Conservation (phyloP, 257 asterid species). For the Misopates orontium region DNA sequence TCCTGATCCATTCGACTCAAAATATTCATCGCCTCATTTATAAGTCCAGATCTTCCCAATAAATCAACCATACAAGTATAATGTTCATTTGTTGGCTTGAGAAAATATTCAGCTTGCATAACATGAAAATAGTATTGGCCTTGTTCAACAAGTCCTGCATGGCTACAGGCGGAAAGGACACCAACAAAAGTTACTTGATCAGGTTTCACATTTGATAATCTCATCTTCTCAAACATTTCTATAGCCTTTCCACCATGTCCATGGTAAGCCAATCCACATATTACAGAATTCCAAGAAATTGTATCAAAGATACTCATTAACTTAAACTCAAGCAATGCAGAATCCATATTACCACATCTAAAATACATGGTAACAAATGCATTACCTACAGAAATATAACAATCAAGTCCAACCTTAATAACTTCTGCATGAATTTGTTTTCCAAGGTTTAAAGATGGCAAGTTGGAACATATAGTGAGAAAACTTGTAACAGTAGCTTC, state of each 20-base stretch:
- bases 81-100: slow-evolving; percentile 50
- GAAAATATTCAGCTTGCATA: slow-evolving; percentile 46
- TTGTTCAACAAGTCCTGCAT: slow-evolving; percentile 52
- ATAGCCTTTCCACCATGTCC: slow-evolving; percentile 53
- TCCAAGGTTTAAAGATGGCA: slow-evolving; percentile 65
- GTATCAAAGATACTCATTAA: slow-evolving; percentile 42
- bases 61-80: slow-evolving; percentile 66
- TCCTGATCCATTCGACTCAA: slow-evolving; percentile 38
- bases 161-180: slow-evolving; percentile 67
- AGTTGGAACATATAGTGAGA: slow-evolving; percentile 51
- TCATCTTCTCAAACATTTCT: slow-evolving; percentile 55
- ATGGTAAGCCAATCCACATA: slow-evolving; percentile 67
- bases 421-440: slow-evolving; percentile 56
- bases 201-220: slow-evolving; percentile 43
- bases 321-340: slow-evolving; percentile 46
- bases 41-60: slow-evolving; percentile 58
- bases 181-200: slow-evolving; percentile 59
- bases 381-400: slow-evolving; percentile 46
- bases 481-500: slow-evolving; percentile 64
- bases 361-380: slow-evolving; percentile 59
- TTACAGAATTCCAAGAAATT: slow-evolving; percentile 68
- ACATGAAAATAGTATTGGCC: slow-evolving; percentile 48
- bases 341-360: slow-evolving; percentile 58
- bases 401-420: slow-evolving; percentile 46
- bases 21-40: slow-evolving; percentile 48